Percentiles rank a stretch among this genome's conserved stretches.
These are phyloP conservation scores for Plasmodium gallinaceum DNA, from an alignment of 169 alveolate genomes.

Conservation along the genomic window DNA sequence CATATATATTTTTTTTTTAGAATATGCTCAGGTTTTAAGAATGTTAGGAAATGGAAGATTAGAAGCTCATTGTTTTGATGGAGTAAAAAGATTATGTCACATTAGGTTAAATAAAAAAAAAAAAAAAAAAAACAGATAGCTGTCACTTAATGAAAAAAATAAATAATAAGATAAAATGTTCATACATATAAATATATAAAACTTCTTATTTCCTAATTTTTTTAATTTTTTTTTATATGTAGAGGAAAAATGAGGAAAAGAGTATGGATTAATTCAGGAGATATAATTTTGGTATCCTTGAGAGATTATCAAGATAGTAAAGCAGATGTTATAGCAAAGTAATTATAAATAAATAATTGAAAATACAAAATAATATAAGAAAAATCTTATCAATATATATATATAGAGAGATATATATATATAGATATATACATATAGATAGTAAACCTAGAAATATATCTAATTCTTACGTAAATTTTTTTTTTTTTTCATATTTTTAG, in stretches of 20 bases:
- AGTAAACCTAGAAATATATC: no score
- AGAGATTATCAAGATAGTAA: conserved; percentile 98
- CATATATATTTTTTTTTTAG: conserved; percentile 77
- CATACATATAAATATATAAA: background rate
- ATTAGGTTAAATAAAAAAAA: conserved; percentile 87
- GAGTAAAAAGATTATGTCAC: conserved; percentile 96
- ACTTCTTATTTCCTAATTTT: background rate
- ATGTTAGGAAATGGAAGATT: conserved; percentile 99
- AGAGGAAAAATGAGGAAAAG: conserved; percentile 98
- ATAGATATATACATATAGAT: background rate
- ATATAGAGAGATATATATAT: background rate
- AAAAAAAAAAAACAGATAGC: background rate
- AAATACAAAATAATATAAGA: background rate
- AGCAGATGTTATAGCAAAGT: conserved; percentile 98
- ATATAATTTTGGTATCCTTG: conserved; percentile 95
- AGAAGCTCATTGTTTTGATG: conserved; percentile 98
- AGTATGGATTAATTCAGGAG: conserved; percentile 99
- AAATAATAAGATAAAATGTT: background rate
- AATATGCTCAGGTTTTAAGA: conserved; percentile 96
- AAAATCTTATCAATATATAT: background rate
- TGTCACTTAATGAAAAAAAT: background rate
- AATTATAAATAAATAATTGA: background rate
- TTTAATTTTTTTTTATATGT: background rate
- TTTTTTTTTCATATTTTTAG: conserved; percentile 1
- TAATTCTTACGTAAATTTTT: background rate